Conservation (phyloP, 2,329 filamentous ascomycete genomes). For the Penicillium sp. region DNA sequence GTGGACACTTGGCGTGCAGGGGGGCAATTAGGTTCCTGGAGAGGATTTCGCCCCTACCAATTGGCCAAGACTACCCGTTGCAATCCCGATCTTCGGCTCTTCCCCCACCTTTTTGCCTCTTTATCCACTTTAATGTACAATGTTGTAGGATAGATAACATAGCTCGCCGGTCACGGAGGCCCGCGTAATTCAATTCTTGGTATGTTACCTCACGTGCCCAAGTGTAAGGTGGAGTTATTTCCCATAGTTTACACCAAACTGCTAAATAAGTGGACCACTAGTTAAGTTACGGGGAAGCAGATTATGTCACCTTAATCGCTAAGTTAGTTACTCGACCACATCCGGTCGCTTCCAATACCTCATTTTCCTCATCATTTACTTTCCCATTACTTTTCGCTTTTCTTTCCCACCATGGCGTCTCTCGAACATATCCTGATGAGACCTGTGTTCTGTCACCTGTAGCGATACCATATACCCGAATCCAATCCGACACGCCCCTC, state of each 20-base stretch:
- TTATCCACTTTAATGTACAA: not conserved
- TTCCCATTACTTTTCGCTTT: not conserved
- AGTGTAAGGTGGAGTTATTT: not conserved
- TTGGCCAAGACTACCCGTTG: not conserved
- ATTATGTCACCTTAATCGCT: conserved; percentile 25
- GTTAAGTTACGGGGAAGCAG: not conserved
- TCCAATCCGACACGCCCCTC: not conserved
- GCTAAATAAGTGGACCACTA: not conserved
- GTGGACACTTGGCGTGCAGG: not conserved
- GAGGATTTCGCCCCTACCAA: not conserved
- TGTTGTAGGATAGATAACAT: not conserved
- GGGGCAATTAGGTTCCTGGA: not conserved
- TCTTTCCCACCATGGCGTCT: conserved; percentile 2
- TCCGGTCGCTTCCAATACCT: conserved; percentile 14
- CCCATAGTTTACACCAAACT: not conserved
- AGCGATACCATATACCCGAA: not conserved
- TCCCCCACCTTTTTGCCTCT: not conserved
- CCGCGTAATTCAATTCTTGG: not conserved
- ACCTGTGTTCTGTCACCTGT: conserved; percentile 5
- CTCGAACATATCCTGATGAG: conserved; percentile 1
- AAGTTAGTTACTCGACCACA: conserved; percentile 17
- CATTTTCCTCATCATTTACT: conserved; percentile 1
- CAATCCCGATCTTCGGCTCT: not conserved
- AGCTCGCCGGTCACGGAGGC: not conserved
- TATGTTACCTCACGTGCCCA: not conserved